Base-by-base conservation (phyloP, 2,329 filamentous ascomycete species). In the Fusarium brevicatenulatum region DNA sequence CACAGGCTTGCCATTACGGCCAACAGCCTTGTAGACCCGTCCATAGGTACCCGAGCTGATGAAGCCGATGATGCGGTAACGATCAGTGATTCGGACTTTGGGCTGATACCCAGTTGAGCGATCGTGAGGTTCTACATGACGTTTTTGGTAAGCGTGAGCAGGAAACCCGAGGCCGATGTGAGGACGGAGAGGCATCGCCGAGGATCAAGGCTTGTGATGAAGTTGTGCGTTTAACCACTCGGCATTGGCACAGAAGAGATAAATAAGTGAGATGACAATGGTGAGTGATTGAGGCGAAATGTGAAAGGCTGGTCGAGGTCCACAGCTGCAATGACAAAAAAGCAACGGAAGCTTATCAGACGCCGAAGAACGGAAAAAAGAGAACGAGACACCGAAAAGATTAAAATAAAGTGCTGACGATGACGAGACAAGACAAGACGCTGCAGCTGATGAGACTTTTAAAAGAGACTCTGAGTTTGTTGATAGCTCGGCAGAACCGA, bases 11-110 rank as follows among this genome's bases (percentile, higher is more conserved):
- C 73, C 73, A 65, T 84, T 68, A 73, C 92, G 91, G 76, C 93
- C 91, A 47, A 94, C 86, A 23, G 96, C 96, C 81, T 99, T 99
- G 89, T 98, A 99, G 12, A 99, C 96, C 37, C 96, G 92, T 40
- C 96, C 96, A 89, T 99, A 99, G 21, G 96, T 99, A 52, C 96
- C 96, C 76, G 94, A 97, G 80, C 94, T 97, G 78, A 99, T 99
- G 86, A 99, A 99, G 47, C 96, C 96, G 63, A 99, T 92, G 77
- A 99, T 96, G 77, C 96, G 95, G 84, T 98, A 99, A 75, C 93
- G 92, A 82, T 98, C 95, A 68, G 92, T 92, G 65, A 98, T 94
- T 71, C 94, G 92, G 72, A 96, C 93, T 83, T 97, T 97, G 80
- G 90, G 90, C 79, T 91, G 89, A 80, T 92, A 92, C 19, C 84